Evolutionary conservation across 2,329 filamentous ascomycete genomes (phyloP).

Genomic region (Diaporthe velutina): DNA sequence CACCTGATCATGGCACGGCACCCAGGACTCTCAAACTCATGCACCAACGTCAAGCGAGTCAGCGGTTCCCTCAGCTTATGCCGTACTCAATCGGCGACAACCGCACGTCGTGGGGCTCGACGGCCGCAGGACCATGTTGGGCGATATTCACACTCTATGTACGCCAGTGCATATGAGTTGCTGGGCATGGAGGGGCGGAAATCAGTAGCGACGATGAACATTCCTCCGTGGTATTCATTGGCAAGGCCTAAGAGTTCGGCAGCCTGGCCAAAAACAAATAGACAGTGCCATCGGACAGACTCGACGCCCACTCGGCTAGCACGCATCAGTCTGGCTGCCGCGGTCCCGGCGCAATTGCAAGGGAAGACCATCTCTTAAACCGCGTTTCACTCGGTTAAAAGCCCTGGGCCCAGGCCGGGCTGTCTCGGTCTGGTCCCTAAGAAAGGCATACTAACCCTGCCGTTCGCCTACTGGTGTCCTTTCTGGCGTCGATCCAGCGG

Average conservation of each 20-base stretch:
- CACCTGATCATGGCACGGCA: not conserved
- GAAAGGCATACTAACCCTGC: constrained; percentile 7
- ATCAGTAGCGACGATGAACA: not conserved
- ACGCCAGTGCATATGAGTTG: not conserved
- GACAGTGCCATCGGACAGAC: not conserved
- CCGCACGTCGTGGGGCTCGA: not conserved
- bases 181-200: not conserved
- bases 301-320: not conserved
- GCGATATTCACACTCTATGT: not conserved
- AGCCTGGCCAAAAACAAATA: not conserved
- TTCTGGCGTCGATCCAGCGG: constrained; percentile 17
- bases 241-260: not conserved
- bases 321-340: not conserved
- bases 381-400: constrained; percentile 8
- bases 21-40: not conserved
- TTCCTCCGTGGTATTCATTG: not conserved
- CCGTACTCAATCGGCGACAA: not conserved
- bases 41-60: not conserved
- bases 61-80: not conserved
- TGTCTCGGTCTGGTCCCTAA: constrained; percentile 23
- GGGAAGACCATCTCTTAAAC: constrained; percentile 2
- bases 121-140: not conserved
- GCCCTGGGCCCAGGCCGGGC: constrained; percentile 6
- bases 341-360: not conserved
- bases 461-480: constrained; percentile 14